phyloP scores from a whole-genome alignment of 2,329 filamentous ascomycete genomes.

The Aureobasidium lini region DNA sequence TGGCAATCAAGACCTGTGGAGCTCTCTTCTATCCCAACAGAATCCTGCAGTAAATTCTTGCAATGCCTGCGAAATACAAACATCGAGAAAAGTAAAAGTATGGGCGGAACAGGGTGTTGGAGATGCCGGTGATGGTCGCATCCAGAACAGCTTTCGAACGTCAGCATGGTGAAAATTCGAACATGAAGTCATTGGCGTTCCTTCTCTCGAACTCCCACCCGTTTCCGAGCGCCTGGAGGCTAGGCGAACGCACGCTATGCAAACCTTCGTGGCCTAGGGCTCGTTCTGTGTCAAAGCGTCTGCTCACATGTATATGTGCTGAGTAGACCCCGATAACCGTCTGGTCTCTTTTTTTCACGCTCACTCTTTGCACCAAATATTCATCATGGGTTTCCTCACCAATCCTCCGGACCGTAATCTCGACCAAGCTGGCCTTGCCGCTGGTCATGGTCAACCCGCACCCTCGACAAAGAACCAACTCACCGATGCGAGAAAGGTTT shows the following conservation, averaged over 20 bases:
- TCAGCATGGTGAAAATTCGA: not conserved
- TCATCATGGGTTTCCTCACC: slow-evolving; percentile 3
- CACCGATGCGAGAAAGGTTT: not conserved
- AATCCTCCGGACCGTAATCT: slow-evolving; percentile 9
- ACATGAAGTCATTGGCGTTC: slow-evolving; percentile 2
- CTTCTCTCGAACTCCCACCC: not conserved
- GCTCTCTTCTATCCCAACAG: not conserved
- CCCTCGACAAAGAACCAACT: not conserved
- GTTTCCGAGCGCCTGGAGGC: not conserved
- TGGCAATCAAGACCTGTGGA: not conserved
- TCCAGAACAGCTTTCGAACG: not conserved
- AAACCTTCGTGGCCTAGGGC: not conserved
- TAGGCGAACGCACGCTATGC: slow-evolving; percentile 8
- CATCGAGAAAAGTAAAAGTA: not conserved
- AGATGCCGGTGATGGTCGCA: not conserved
- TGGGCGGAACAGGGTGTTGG: not conserved
- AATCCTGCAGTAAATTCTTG: not conserved
- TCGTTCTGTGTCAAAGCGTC: not conserved
- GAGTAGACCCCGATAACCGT: not conserved
- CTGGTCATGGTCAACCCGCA: slow-evolving; percentile 1
- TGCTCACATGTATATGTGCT: not conserved
- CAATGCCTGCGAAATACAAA: not conserved
- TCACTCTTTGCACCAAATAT: not conserved
- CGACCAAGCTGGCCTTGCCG: slow-evolving; percentile 9
- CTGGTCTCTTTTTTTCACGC: not conserved